phyloP scores from a whole-genome alignment of 768 basidiomycete genomes.

The Leccinum sublutescens region DNA sequence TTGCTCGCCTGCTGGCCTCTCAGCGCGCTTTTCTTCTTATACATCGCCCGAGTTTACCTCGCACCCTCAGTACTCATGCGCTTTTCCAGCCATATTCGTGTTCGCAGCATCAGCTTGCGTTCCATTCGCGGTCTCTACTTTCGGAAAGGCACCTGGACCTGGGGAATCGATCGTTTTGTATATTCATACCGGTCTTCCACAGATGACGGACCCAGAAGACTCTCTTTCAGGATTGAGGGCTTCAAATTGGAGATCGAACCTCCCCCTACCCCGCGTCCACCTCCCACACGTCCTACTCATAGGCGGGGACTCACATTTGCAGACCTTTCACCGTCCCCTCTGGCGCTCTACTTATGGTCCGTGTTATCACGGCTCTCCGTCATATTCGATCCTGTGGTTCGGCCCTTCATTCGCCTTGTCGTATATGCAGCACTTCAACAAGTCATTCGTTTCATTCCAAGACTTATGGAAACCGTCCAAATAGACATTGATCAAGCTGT shows the following conservation, averaged over 20 bases:
- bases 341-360: constrained; percentile 35
- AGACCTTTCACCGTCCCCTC: constrained; percentile 36
- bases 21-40: constrained; percentile 50
- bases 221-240: constrained; percentile 65
- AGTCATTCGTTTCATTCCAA: constrained; percentile 64
- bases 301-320: constrained; percentile 45
- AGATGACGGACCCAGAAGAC: constrained; percentile 47
- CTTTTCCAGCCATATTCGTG: constrained; percentile 58
- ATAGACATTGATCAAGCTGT: constrained; percentile 61
- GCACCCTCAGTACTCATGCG: constrained; percentile 61
- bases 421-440: constrained; percentile 56
- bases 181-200: constrained; percentile 52
- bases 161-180: constrained; percentile 67
- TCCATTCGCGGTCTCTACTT: constrained; percentile 78
- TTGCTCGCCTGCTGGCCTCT: constrained; percentile 48
- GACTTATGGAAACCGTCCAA: constrained; percentile 62
- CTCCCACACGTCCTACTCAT: constrained; percentile 23
- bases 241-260: constrained; percentile 49
- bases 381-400: constrained; percentile 55
- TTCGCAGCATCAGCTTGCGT: constrained; percentile 71
- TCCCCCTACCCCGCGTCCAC: constrained; percentile 15
- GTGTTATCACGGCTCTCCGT: constrained; percentile 38
- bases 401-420: constrained; percentile 57
- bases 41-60: constrained; percentile 64
- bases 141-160: constrained; percentile 49